Conservation (phyloP, 192 early-diverging fungal genomes). For the Haplosporangium gracile region DNA sequence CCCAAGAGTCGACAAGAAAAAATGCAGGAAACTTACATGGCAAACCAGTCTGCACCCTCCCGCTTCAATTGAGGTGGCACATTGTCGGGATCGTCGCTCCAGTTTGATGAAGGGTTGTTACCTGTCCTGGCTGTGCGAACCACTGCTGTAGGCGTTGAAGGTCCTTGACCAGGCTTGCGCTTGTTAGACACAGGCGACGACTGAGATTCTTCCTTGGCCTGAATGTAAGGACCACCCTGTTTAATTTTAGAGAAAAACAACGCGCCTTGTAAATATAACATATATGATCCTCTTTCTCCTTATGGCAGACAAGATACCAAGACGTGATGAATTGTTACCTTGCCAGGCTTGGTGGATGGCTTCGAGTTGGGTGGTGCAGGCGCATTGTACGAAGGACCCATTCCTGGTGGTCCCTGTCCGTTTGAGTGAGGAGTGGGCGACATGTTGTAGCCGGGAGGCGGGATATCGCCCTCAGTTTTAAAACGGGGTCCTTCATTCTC, state of each 20-base stretch:
- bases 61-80: slow-evolving; percentile 81
- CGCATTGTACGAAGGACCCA: slow-evolving; percentile 42
- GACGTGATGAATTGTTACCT: slow-evolving; percentile 12
- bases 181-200: slow-evolving; percentile 29
- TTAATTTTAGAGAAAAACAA: background rate
- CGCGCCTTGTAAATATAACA: background rate
- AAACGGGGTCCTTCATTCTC: slow-evolving; percentile 41
- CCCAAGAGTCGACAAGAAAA: no score
- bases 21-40: slow-evolving; percentile 64
- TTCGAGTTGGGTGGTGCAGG: slow-evolving; percentile 31
- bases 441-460: slow-evolving; percentile 54
- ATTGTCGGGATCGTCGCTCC: slow-evolving; percentile 75
- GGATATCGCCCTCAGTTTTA: slow-evolving; percentile 48
- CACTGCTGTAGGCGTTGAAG: slow-evolving; percentile 29
- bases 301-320: background rate
- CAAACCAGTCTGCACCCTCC: slow-evolving; percentile 92
- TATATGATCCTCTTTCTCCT: background rate
- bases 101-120: slow-evolving; percentile 24
- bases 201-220: slow-evolving; percentile 36
- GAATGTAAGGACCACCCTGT: slow-evolving; percentile 21
- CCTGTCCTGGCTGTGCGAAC: slow-evolving; percentile 22
- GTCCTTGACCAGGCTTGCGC: slow-evolving; percentile 30
- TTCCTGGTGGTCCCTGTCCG: slow-evolving; percentile 57
- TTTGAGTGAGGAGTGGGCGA: slow-evolving; percentile 60
- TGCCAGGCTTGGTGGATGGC: slow-evolving; percentile 21